A percentile compares a stretch with the other conserved stretches of the same genome.
phyloP scores from a whole-genome alignment of 371 early-diverging fungal species.

The Mucor velutinosus region DNA sequence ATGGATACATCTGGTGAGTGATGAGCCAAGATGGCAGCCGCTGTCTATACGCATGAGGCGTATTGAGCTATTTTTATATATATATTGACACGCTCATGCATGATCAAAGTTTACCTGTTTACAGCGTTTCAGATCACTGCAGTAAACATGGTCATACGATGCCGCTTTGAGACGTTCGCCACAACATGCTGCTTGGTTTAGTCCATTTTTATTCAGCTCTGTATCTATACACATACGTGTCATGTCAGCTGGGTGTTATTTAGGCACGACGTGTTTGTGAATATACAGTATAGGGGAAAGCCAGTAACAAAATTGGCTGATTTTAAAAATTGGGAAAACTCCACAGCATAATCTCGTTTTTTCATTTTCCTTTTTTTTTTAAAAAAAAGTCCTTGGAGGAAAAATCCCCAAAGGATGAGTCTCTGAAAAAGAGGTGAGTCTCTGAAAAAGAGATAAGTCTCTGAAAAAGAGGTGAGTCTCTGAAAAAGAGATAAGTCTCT shows the following conservation, averaged over 20 bases:
- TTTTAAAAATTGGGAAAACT: no score
- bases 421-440: no score
- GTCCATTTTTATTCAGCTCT: constrained; percentile 31
- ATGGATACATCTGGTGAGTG: constrained; percentile 22
- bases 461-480: no score
- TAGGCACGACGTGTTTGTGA: background rate
- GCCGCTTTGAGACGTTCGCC: constrained; percentile 30
- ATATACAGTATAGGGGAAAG: no score
- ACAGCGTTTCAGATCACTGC: constrained; percentile 44
- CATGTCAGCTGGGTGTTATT: background rate
- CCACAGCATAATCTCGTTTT: no score
- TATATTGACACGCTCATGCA: background rate
- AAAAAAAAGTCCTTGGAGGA: no score
- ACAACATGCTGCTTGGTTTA: constrained; percentile 35
- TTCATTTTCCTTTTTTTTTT: no score
- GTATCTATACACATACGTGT: constrained; percentile 29
- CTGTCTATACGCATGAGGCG: constrained; percentile 20
- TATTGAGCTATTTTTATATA: background rate
- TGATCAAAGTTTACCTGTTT: constrained; percentile 30
- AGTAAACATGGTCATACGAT: constrained; percentile 32
- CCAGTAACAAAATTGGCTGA: no score
- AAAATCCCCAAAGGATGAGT: no score
- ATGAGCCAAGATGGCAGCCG: constrained; percentile 23
- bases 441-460: no score
- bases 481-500: no score